Conservation (phyloP, 2,329 filamentous ascomycete species). For the Xylariaceae sp. region DNA sequence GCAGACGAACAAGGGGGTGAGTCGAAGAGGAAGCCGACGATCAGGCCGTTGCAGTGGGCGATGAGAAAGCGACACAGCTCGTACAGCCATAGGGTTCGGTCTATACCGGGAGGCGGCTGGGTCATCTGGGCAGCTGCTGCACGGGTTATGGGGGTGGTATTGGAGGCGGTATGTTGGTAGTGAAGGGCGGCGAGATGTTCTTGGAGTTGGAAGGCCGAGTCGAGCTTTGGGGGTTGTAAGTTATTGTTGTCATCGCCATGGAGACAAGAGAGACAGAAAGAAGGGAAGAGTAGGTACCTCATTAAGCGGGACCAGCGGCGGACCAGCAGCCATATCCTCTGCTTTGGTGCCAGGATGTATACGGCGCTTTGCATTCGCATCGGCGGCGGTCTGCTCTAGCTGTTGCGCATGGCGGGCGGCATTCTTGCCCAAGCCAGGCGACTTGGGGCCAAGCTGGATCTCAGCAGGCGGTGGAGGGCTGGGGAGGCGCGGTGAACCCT, state of each 20-base stretch:
- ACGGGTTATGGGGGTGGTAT: slow-evolving; percentile 69
- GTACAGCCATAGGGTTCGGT: slow-evolving; percentile 91
- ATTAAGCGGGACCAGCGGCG: slow-evolving; percentile 77
- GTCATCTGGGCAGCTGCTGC: slow-evolving; percentile 72
- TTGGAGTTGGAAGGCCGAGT: slow-evolving; percentile 95
- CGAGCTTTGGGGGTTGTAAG: slow-evolving; percentile 57
- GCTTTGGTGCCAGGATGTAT: slow-evolving; percentile 91
- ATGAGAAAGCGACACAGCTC: slow-evolving; percentile 96
- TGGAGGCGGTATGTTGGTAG: slow-evolving; percentile 68
- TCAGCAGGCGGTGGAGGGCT: slow-evolving; percentile 93
- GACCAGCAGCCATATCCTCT: slow-evolving; percentile 88
- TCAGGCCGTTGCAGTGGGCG: slow-evolving; percentile 87
- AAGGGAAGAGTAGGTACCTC: too few species aligned
- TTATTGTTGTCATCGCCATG: too few species aligned
- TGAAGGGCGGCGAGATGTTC: slow-evolving; percentile 94
- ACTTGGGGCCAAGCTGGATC: slow-evolving; percentile 81
- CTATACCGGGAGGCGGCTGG: slow-evolving; percentile 74
- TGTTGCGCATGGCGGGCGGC: slow-evolving; percentile 56
- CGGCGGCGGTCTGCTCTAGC: slow-evolving; percentile 60
- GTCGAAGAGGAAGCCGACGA: slow-evolving; percentile 91
- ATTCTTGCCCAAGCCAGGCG: slow-evolving; percentile 48
- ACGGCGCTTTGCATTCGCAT: slow-evolving; percentile 73
- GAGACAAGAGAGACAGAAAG: too few species aligned
- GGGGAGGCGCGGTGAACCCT: slow-evolving; percentile 86
- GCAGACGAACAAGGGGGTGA: slow-evolving; percentile 79